Conservation (phyloP, 805 yeast species). For the Wickerhamomyces alni region DNA sequence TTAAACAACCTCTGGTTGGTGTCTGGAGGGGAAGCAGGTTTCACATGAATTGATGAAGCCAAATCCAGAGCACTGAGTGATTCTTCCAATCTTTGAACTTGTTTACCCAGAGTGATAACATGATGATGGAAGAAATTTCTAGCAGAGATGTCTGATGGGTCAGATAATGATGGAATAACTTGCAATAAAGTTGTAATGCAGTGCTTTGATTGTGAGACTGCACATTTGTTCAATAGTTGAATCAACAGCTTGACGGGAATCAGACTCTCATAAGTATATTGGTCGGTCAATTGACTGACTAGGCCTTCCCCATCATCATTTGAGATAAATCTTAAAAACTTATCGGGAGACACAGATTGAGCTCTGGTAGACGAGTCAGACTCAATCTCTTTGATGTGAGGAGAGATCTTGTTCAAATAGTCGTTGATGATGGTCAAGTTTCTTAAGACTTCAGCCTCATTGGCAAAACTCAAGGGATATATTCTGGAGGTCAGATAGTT, state of each 20-base stretch:
- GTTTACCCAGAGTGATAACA: conserved; percentile 72
- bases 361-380: conserved; percentile 1
- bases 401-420: conserved; percentile 47
- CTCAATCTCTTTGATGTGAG: conserved; percentile 21
- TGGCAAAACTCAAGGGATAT: conserved; percentile 70
- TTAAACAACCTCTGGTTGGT: conserved; percentile 41
- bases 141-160: conserved; percentile 68
- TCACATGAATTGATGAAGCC: conserved; percentile 11
- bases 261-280: conserved; percentile 38
- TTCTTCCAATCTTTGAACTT: conserved; percentile 27
- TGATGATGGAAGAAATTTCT: conserved; percentile 84
- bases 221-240: conserved; percentile 59
- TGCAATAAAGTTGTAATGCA: conserved; percentile 55
- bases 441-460: conserved; percentile 51
- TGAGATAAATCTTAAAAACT: conserved; percentile 23
- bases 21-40: conserved; percentile 50
- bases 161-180: conserved; percentile 47
- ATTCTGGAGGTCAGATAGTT: conserved; percentile 62
- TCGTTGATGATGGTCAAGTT: conserved; percentile 48
- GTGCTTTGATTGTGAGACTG: conserved; percentile 44
- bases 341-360: conserved; percentile 17
- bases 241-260: conserved; percentile 52
- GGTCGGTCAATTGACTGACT: conserved; percentile 35
- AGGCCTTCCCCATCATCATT: conserved; percentile 42
- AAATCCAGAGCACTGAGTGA: conserved; percentile 7